phyloP scores from a whole-genome alignment of 2,329 filamentous ascomycete species.

The Trichoderma koningii region DNA sequence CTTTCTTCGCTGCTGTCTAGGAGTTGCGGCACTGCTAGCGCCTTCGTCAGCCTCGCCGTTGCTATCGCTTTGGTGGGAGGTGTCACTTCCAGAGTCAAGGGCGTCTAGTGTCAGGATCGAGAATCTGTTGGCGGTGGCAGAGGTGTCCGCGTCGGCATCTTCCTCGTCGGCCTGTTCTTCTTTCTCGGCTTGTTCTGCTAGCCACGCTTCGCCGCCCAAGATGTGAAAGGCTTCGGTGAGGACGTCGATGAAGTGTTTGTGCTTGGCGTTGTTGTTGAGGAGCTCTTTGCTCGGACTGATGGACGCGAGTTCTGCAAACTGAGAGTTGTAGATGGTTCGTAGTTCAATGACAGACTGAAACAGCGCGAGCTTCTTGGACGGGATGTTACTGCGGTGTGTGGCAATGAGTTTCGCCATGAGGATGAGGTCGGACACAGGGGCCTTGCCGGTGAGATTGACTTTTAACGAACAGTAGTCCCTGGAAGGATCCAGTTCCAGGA shows the following conservation, averaged over 20 bases:
- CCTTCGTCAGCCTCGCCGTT: neutral
- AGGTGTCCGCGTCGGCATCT: slow-evolving; percentile 31
- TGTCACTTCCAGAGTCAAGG: slow-evolving; percentile 26
- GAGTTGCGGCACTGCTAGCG: neutral
- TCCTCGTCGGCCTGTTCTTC: slow-evolving; percentile 30
- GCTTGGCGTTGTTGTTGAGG: slow-evolving; percentile 43
- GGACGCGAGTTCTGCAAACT: slow-evolving; percentile 40
- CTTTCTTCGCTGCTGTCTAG: slow-evolving; percentile 4
- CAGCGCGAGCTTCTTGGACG: slow-evolving; percentile 39
- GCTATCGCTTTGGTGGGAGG: neutral
- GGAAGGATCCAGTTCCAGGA: slow-evolving; percentile 33
- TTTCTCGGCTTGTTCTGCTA: slow-evolving; percentile 27
- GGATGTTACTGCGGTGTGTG: slow-evolving; percentile 39
- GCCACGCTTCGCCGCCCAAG: slow-evolving; percentile 40
- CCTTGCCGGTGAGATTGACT: slow-evolving; percentile 44
- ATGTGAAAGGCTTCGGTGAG: slow-evolving; percentile 42
- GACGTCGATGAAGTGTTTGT: slow-evolving; percentile 48
- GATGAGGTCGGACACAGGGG: slow-evolving; percentile 42
- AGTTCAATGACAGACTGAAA: slow-evolving; percentile 46
- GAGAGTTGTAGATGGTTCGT: slow-evolving; percentile 34
- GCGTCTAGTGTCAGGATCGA: slow-evolving; percentile 22
- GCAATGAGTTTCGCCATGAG: slow-evolving; percentile 46
- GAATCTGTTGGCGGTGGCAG: slow-evolving; percentile 29
- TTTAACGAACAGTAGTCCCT: slow-evolving; percentile 25
- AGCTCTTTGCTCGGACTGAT: slow-evolving; percentile 41